Evolutionary conservation across 78 protist species (phyloP).

Genomic region (Chrysochromulina parva): DNA sequence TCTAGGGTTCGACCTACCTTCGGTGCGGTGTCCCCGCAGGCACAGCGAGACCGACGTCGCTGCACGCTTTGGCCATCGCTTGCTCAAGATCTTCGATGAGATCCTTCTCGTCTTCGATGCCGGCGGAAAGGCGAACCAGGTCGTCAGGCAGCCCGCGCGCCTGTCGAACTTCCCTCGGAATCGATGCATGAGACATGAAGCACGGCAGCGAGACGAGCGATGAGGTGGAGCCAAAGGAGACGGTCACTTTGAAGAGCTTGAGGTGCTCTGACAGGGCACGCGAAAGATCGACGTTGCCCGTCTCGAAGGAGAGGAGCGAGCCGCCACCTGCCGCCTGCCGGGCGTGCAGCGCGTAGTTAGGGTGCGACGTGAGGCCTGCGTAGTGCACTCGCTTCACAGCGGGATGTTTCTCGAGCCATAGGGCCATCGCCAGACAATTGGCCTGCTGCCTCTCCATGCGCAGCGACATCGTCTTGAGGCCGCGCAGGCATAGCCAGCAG

Average conservation of each 20-base stretch:
- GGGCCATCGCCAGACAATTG: conserved; percentile 48
- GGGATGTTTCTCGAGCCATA: conserved; percentile 8
- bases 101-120: conserved; percentile 69
- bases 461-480: conserved; percentile 59
- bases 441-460: conserved; percentile 47
- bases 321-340: conserved; percentile 41
- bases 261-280: conserved; percentile 22
- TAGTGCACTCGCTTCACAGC: conserved; percentile 16
- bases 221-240: conserved; percentile 23
- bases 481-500: conserved; percentile 54
- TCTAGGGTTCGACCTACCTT: too few species aligned
- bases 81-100: conserved; percentile 55
- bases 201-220: conserved; percentile 60
- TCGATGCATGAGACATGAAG: conserved; percentile 68
- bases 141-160: conserved; percentile 49
- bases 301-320: conserved; percentile 42
- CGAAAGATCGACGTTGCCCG: conserved; percentile 32
- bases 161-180: conserved; percentile 55
- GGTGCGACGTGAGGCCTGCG: conserved; percentile 45
- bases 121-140: conserved; percentile 68
- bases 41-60: too few species aligned
- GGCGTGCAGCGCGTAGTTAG: conserved; percentile 35
- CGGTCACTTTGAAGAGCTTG: conserved; percentile 24
- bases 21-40: too few species aligned
- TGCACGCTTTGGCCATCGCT: neutral